phyloP scores from a whole-genome alignment of 2,329 filamentous ascomycete species.

The Trichoderma arundinaceum region DNA sequence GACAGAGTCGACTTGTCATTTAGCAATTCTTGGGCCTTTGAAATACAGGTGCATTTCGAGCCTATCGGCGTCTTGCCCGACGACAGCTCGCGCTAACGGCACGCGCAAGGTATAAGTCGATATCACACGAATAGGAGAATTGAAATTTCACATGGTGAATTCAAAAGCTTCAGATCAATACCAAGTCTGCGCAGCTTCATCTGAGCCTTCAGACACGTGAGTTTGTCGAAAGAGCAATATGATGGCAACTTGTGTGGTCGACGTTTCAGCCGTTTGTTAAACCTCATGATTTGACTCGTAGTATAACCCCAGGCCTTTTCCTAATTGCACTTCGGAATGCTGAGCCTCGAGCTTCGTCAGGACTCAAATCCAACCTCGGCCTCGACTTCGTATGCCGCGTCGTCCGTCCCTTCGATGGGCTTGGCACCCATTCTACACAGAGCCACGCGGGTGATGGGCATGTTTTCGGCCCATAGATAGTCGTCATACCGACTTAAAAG shows the following conservation, averaged over 20 bases:
- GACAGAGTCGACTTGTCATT: no score
- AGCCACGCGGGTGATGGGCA: constrained; percentile 72
- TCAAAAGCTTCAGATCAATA: no score
- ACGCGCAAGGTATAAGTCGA: neutral
- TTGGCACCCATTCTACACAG: constrained; percentile 90
- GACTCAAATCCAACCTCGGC: constrained; percentile 51
- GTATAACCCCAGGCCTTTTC: neutral
- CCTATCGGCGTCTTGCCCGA: no score
- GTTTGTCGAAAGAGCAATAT: neutral
- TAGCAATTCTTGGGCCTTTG: no score
- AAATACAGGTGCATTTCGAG: no score
- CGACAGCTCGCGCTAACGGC: no score
- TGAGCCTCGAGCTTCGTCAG: neutral
- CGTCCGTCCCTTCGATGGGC: constrained; percentile 60
- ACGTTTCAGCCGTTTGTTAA: no score
- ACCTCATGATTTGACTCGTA: no score
- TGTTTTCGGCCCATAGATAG: constrained; percentile 71
- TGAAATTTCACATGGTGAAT: neutral
- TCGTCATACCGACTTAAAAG: constrained; percentile 66
- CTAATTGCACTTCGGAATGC: neutral
- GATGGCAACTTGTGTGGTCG: no score
- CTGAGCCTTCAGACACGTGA: neutral
- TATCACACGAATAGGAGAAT: neutral
- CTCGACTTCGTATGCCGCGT: constrained; percentile 60
- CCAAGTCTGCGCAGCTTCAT: no score